phyloP scores from a whole-genome alignment of 2,329 filamentous ascomycete species.

The Pseudogymnoascus sp. region DNA sequence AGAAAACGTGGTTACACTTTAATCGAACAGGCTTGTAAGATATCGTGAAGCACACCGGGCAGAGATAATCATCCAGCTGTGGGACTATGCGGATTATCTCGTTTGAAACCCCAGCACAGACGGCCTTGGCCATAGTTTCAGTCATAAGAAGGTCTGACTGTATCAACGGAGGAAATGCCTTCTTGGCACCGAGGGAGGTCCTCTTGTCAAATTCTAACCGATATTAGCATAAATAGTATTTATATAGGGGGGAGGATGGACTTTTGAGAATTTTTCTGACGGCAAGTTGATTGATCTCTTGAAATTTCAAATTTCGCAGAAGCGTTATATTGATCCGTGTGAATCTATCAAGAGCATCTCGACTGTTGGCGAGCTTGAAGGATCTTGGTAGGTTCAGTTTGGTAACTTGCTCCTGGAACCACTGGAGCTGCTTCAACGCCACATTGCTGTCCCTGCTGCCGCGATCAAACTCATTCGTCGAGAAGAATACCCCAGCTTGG shows the following conservation, averaged over 20 bases:
- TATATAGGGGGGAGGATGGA: slow-evolving; percentile 27
- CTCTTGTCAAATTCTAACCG: slow-evolving; percentile 75
- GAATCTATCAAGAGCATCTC: slow-evolving; percentile 59
- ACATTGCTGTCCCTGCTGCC: slow-evolving; percentile 58
- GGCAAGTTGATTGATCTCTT: slow-evolving; percentile 73
- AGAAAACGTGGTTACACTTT: slow-evolving; percentile 70
- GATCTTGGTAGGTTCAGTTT: slow-evolving; percentile 49
- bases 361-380: slow-evolving; percentile 62
- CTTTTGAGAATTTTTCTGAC: slow-evolving; percentile 81
- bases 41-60: slow-evolving; percentile 71
- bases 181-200: slow-evolving; percentile 63
- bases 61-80: slow-evolving; percentile 76
- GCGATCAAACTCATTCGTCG: slow-evolving; percentile 63
- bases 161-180: slow-evolving; percentile 53
- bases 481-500: slow-evolving; percentile 76
- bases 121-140: slow-evolving; percentile 62
- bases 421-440: slow-evolving; percentile 60
- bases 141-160: slow-evolving; percentile 55
- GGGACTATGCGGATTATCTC: slow-evolving; percentile 69
- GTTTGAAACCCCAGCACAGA: slow-evolving; percentile 66
- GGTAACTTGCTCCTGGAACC: slow-evolving; percentile 64
- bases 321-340: slow-evolving; percentile 65
- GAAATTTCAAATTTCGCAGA: slow-evolving; percentile 75
- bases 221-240: slow-evolving; percentile 1
- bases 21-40: slow-evolving; percentile 77